Evolutionary conservation across 805 yeast species (phyloP).

Genomic region (Candida argentea): DNA sequence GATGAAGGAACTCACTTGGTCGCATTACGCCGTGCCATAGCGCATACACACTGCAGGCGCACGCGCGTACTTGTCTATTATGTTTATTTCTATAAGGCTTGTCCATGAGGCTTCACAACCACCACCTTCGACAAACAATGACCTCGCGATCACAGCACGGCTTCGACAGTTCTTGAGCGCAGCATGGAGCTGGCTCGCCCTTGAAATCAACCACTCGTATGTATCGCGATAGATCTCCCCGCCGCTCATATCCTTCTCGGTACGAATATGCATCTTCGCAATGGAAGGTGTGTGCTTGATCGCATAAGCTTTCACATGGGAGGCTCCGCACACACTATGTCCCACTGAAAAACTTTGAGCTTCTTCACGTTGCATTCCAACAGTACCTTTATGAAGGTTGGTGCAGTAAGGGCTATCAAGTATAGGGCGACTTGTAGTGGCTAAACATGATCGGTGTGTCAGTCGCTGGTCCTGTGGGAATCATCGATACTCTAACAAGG

Average conservation of each 20-base stretch:
- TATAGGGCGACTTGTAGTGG: conserved; percentile 8
- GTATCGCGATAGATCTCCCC: conserved; percentile 13
- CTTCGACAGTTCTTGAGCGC: background rate
- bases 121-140: too few relatives aligned
- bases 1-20: background rate
- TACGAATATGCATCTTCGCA: conserved; percentile 9
- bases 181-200: conserved; percentile 13
- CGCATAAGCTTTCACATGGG: conserved; percentile 12
- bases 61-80: too few relatives aligned
- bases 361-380: conserved; percentile 6
- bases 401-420: conserved; percentile 11
- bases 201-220: conserved; percentile 13
- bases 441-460: conserved; percentile 7
- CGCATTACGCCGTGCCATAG: too few relatives aligned
- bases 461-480: conserved; percentile 3
- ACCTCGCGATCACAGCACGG: conserved; percentile 5
- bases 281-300: conserved; percentile 14
- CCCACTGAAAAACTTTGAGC: conserved; percentile 4
- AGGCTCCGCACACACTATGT: conserved; percentile 12
- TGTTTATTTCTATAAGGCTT: too few relatives aligned
- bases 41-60: too few relatives aligned
- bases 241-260: conserved; percentile 12
- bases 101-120: too few relatives aligned
- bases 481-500: conserved; percentile 13
- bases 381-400: conserved; percentile 11